phyloP scores from a whole-genome alignment of 2,329 filamentous ascomycete genomes.

The Epichloe glyceriae region DNA sequence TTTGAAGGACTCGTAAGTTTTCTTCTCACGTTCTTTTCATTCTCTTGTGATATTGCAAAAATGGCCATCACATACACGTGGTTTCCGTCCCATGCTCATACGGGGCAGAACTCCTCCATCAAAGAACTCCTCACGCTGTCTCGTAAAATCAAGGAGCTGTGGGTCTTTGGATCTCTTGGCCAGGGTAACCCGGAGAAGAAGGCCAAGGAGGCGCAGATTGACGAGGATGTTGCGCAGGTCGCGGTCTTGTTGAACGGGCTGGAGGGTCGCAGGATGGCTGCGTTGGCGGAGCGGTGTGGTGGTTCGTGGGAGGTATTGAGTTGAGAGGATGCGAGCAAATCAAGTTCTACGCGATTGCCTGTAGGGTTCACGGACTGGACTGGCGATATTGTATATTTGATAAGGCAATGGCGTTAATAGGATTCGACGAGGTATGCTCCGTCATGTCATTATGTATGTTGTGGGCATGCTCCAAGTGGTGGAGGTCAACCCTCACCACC shows the following conservation, averaged over 20 bases:
- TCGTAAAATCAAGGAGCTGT: constrained; percentile 32
- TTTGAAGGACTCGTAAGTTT: constrained; percentile 28
- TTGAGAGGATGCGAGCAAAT: constrained; percentile 5
- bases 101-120: constrained; percentile 25
- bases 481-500: constrained; percentile 26
- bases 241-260: constrained; percentile 21
- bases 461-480: too few species aligned
- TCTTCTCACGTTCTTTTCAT: background rate
- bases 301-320: constrained; percentile 23
- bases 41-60: background rate
- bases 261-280: constrained; percentile 21
- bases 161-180: constrained; percentile 31
- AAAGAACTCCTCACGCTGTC: constrained; percentile 32
- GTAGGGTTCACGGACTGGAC: too few species aligned
- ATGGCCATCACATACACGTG: too few species aligned
- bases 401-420: too few species aligned
- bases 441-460: too few species aligned
- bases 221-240: constrained; percentile 23
- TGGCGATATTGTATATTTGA: too few species aligned
- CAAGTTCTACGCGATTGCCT: too few species aligned
- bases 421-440: too few species aligned
- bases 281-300: constrained; percentile 22
- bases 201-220: constrained; percentile 23
- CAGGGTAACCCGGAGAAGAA: constrained; percentile 22
- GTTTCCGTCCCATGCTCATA: too few species aligned